Base-by-base conservation (phyloP, 305 asterid genomes). In the Fraxinus baroniana region DNA sequence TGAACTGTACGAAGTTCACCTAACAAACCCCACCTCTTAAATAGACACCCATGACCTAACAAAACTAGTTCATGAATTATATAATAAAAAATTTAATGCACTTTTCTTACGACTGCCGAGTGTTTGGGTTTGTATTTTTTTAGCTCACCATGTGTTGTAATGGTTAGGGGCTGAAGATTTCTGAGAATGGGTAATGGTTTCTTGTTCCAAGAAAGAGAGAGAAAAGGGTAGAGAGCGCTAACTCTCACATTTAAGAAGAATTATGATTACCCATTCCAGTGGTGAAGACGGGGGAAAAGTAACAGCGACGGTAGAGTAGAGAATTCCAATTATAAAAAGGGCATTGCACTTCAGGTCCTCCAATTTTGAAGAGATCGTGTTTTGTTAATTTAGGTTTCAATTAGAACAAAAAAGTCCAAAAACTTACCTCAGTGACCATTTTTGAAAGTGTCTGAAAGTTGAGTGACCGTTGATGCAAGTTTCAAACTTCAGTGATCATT, bases 1-100 rank as follows among this genome's bases (percentile, higher is more conserved):
- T 71, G 79, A 85, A 85, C 39, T 44, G 62, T 70, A 76, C 33
- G 79, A 77, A 77, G 85, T 55, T 82, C 89, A 87, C 90, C 91
- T 83, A 90, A 88, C 87, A 15, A 80, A 82, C 78, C 30, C 84
- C 85, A 76, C 74, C 80, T 80, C 88, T 90, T 87, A 85, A 78
- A 89, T 83, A 30, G 33, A 30, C 33, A 30, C 33, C 33, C 33
- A 26, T 26, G 28, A 78, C 83, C 79, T 81, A n/a, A 57, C 1
- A 7, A 62, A 15, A 62, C 72, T 8, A 7, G 30, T 60, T n/a
- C 12, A 18, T 60, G 10, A n/a, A 49, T 62, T 55, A 1, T 7
- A 12, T 20, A 30, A 10, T 4, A 79, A n/a, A 37, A 44, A 22
- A 26, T 12, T 41, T 9, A 68, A 28, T 20, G 73, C 22, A 10